These are phyloP conservation scores for Nothopassalora personata DNA, from an alignment of 2,329 filamentous ascomycete genomes.

Conservation along the genomic window DNA sequence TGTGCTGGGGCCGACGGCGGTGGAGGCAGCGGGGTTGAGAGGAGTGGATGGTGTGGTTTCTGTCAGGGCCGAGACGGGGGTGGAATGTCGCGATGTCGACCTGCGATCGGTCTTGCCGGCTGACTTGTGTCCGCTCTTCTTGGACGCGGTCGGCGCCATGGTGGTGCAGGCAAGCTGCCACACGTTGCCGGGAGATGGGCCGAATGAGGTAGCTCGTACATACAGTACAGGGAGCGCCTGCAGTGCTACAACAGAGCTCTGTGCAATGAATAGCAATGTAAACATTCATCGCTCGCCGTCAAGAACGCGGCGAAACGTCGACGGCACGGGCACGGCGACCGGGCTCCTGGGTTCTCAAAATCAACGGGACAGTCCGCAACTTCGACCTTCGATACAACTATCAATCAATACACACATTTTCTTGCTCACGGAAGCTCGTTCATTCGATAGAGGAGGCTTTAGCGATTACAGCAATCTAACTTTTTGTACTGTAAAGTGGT, in stretches of 20 bases:
- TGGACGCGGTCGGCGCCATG: conserved; percentile 26
- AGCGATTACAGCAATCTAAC: no score
- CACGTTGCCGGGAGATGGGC: background rate
- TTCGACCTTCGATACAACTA: no score
- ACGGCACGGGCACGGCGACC: no score
- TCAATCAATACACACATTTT: no score
- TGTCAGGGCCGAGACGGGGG: conserved; percentile 52
- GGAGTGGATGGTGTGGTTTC: conserved; percentile 46
- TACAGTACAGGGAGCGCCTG: background rate
- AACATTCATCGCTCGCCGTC: no score
- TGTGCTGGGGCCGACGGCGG: conserved; percentile 39
- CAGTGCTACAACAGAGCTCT: background rate
- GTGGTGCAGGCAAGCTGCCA: background rate
- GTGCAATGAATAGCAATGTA: background rate
- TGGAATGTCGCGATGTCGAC: conserved; percentile 72
- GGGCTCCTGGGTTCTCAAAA: no score
- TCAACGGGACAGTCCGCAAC: no score
- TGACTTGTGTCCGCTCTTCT: conserved; percentile 27
- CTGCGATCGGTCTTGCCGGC: conserved; percentile 48
- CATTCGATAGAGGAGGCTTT: no score
- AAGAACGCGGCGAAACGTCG: no score
- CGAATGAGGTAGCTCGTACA: no score
- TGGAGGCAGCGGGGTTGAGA: conserved; percentile 57
- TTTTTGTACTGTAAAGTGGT: background rate
- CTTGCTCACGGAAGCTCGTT: no score